phyloP scores from a whole-genome alignment of 2,329 filamentous ascomycete species.

The Cytospora schulzeri region DNA sequence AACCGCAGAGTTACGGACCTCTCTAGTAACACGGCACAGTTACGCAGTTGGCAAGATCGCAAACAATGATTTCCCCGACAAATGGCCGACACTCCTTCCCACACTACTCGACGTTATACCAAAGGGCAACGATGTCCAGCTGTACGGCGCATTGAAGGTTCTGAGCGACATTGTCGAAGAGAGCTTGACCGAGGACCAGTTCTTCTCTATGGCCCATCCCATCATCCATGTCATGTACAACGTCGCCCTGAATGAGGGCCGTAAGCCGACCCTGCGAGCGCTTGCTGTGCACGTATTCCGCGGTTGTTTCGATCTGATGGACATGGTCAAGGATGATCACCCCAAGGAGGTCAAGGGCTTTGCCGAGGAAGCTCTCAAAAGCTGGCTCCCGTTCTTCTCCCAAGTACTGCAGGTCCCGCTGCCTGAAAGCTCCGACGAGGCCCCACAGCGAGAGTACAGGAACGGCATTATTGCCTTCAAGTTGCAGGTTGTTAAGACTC shows the following conservation, averaged over 20 bases:
- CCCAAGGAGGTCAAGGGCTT: conserved; percentile 84
- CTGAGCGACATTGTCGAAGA: conserved; percentile 90
- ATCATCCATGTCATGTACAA: conserved; percentile 83
- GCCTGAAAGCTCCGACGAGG: conserved; percentile 63
- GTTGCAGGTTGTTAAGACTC: conserved; percentile 88
- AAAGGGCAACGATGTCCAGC: conserved; percentile 72
- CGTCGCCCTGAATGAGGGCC: conserved; percentile 74
- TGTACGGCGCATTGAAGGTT: conserved; percentile 88
- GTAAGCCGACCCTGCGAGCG: conserved; percentile 76
- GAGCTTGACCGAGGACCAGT: conserved; percentile 90
- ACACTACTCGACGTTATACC: conserved; percentile 77
- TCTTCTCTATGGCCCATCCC: conserved; percentile 85
- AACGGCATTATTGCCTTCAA: conserved; percentile 85
- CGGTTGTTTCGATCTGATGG: conserved; percentile 89
- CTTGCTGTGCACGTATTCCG: conserved; percentile 89
- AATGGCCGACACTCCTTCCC: conserved; percentile 89
- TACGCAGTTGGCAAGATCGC: conserved; percentile 91
- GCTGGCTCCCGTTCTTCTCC: conserved; percentile 90
- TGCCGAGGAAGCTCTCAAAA: conserved; percentile 78
- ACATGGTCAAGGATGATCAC: conserved; percentile 95
- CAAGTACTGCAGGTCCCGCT: conserved; percentile 74
- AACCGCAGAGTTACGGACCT: neutral
- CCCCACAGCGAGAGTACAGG: conserved; percentile 67
- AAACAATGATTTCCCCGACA: conserved; percentile 86
- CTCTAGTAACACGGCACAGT: conserved; percentile 40